phyloP scores from a whole-genome alignment of 1,284 basidiomycete species.

The Ustilago nuda region DNA sequence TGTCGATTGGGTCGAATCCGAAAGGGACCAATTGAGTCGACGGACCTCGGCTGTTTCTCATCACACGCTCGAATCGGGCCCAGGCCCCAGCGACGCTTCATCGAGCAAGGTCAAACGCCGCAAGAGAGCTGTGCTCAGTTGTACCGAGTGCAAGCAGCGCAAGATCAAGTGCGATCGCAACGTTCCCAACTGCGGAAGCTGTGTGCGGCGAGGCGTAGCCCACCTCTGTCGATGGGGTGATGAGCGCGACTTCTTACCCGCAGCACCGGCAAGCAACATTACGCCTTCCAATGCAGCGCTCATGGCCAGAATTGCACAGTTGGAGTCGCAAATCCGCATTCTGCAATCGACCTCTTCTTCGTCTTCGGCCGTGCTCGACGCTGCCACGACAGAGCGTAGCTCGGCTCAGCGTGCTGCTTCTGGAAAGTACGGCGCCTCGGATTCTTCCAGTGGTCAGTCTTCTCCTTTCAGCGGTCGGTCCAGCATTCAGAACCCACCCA shows the following conservation, averaged over 20 bases:
- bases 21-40: constrained; percentile 20
- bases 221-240: constrained; percentile 60
- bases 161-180: constrained; percentile 62
- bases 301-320: constrained; percentile 53
- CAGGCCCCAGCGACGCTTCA: constrained; percentile 19
- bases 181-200: constrained; percentile 55
- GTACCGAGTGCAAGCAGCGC: constrained; percentile 57
- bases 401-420: constrained; percentile 7
- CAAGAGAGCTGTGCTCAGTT: constrained; percentile 53
- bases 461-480: constrained; percentile 29
- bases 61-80: constrained; percentile 18
- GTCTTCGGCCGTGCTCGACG: constrained; percentile 19
- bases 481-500: constrained; percentile 30
- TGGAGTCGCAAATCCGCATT: constrained; percentile 49
- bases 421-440: constrained; percentile 20
- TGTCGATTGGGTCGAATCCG: constrained; percentile 31
- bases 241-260: constrained; percentile 48
- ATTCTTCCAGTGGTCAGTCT: constrained; percentile 28
- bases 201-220: constrained; percentile 51
- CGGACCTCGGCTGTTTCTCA: constrained; percentile 36
- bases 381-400: constrained; percentile 15
- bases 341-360: constrained; percentile 38
- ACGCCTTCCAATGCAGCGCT: constrained; percentile 50
- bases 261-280: constrained; percentile 37
- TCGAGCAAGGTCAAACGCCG: constrained; percentile 49